Percentiles rank a stretch among this genome's conserved stretches.
These are phyloP conservation scores for Kwoniella dejecticola DNA, from an alignment of 768 basidiomycete genomes.

Conservation along the genomic window DNA sequence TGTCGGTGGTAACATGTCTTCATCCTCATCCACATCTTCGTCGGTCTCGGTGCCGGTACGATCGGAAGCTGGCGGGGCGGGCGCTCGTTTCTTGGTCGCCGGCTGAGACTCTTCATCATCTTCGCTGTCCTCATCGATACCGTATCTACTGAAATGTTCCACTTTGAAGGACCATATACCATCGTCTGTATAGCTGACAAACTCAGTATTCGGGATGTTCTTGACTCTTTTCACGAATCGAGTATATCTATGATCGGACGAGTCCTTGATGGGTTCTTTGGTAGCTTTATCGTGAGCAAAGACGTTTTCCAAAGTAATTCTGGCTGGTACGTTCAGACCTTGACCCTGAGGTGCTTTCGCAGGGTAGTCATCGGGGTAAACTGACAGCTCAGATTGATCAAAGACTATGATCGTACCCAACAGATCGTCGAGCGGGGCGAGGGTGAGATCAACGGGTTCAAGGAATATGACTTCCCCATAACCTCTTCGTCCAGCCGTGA, in stretches of 20 bases:
- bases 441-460: conserved; percentile 79
- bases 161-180: conserved; percentile 95
- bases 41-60: conserved; percentile 20
- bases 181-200: conserved; percentile 72
- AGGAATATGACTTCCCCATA: conserved; percentile 84
- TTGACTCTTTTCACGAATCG: conserved; percentile 76
- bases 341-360: conserved; percentile 80
- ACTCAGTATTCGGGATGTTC: conserved; percentile 81
- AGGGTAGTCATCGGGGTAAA: conserved; percentile 89
- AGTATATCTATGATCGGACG: conserved; percentile 70
- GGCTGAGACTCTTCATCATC: conserved; percentile 26
- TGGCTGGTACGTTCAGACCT: conserved; percentile 86
- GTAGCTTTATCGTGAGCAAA: conserved; percentile 91
- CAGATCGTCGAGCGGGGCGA: conserved; percentile 75
- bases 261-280: conserved; percentile 82
- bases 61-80: neutral
- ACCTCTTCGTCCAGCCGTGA: conserved; percentile 87
- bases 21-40: conserved; percentile 33
- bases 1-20: conserved; percentile 32
- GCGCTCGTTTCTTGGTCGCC: neutral
- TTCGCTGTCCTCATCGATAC: conserved; percentile 44
- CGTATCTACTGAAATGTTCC: conserved; percentile 71
- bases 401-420: conserved; percentile 86
- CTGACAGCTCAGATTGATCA: conserved; percentile 85
- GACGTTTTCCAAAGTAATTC: conserved; percentile 73